Base-by-base conservation (phyloP, 2,329 filamentous ascomycete genomes). In the Pyrenophora teres region DNA sequence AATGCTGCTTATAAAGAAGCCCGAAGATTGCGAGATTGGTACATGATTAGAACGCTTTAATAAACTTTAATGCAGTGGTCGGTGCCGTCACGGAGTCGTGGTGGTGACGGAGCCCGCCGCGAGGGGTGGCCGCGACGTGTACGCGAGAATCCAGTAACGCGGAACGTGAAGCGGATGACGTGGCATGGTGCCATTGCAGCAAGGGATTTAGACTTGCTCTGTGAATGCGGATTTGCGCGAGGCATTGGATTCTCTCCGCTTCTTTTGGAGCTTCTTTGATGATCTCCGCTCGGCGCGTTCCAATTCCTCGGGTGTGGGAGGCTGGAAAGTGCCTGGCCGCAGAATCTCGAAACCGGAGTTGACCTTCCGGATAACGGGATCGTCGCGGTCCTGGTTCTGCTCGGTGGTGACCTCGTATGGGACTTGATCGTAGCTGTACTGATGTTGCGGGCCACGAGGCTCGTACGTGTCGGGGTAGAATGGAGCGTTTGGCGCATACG, bases 201-300 rank as follows among this genome's bases (percentile, higher is more conserved):
- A 62, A 63, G 57, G 59, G 32, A 25, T 32, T 65, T 62, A 74
- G 16, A 74, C 66, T 59, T 73, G 69, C 56, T 74, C 72, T 7
- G 65, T 58, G 46, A 74, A 74, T 40, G 69, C 66, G n/a, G 71
- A 73, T 25, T 62, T 62, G 31, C 68, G 59, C 23, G 69, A 71
- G 13, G 56, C 57, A 19, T 52, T 51, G 23, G 70, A 73, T 30
- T 68, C 62, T 52, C 65, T 66, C 16, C 72, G 66, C 54, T 76
- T 77, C 69, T 78, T 79, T 52, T 77, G 75, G 3, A 78, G 68
- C 52, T 72, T 74, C 49, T 67, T 73, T 5, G 73, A 73, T 37
- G 71, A 66, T 50, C 71, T 72, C 61, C 68, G 69, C 45, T 73
- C 67, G 7, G 66, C 59, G n/a, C 64, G 38, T 47, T 67, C 57